Percentiles rank a stretch among this genome's conserved stretches.
phyloP scores from a whole-genome alignment of 176 grass and related monocot species.

The Pontederia paniculata region DNA sequence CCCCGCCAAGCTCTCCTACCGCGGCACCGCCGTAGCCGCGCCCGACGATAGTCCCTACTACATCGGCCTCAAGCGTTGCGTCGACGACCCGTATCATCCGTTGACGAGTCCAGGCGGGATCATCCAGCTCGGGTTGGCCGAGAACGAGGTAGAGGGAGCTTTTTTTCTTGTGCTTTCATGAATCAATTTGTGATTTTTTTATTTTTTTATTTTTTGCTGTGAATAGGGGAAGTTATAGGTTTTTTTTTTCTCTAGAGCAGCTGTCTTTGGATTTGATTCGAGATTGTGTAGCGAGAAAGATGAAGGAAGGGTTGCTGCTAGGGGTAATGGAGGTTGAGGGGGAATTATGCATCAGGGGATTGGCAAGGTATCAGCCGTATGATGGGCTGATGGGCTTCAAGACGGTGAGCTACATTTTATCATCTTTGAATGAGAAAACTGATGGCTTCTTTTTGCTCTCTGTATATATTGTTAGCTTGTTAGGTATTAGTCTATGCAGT shows the following conservation, averaged over 20 bases:
- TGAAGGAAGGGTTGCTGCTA: constrained; percentile 28
- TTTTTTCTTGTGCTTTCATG: too few relatives aligned
- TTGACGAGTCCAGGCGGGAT: constrained; percentile 37
- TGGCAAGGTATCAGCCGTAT: constrained; percentile 64
- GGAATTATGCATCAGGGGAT: constrained; percentile 53
- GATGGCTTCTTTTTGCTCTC: not conserved
- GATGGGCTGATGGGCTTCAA: constrained; percentile 73
- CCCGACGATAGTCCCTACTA: constrained; percentile 61
- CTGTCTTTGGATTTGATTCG: constrained; percentile 76
- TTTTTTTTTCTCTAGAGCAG: constrained; percentile 22
- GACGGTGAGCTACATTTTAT: constrained; percentile 37
- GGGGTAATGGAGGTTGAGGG: constrained; percentile 13
- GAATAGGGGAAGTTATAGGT: not conserved
- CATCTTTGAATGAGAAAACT: not conserved
- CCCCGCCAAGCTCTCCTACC: constrained; percentile 30
- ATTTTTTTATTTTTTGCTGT: not conserved
- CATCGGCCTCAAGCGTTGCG: constrained; percentile 43
- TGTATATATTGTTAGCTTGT: too few relatives aligned
- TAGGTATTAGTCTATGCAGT: too few relatives aligned
- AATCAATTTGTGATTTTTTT: not conserved
- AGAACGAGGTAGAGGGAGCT: constrained; percentile 37
- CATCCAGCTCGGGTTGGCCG: constrained; percentile 70
- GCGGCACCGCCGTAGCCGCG: constrained; percentile 23
- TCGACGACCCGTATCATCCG: constrained; percentile 38
- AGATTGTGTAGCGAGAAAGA: constrained; percentile 52